These are phyloP conservation scores for Multifurca ochricompacta DNA, from an alignment of 768 basidiomycete species.

Conservation along the genomic window DNA sequence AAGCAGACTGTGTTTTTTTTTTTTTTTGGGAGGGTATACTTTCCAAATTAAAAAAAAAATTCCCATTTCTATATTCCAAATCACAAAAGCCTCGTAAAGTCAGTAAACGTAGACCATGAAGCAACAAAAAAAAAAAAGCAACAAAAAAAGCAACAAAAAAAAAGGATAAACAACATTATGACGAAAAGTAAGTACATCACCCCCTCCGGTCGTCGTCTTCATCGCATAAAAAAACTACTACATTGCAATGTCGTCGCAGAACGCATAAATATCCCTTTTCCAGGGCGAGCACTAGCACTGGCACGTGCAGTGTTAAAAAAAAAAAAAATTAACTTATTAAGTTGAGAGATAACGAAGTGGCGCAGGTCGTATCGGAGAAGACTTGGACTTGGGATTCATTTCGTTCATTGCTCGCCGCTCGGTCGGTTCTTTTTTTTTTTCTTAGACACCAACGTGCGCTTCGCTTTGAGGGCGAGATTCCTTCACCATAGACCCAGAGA, in stretches of 20 bases:
- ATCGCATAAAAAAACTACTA: no score
- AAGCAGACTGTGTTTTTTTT: no score
- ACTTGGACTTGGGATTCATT: neutral
- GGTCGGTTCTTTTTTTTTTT: neutral
- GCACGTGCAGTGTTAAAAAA: no score
- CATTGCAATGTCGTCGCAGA: conserved; percentile 9
- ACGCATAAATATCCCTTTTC: conserved; percentile 13
- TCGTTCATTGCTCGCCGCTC: neutral
- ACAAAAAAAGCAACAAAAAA: neutral
- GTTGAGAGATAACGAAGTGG: no score
- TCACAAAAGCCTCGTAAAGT: no score
- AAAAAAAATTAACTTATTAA: no score
- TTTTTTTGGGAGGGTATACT: no score
- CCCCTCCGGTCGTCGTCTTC: neutral
- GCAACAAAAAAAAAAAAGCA: neutral
- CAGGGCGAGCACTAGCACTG: no score
- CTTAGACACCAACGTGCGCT: neutral
- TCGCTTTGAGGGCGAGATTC: conserved; percentile 2
- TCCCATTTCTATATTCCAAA: no score
- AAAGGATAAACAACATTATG: neutral
- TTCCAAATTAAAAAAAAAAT: no score
- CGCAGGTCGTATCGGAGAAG: no score
- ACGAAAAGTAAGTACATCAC: neutral
- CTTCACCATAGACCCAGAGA: conserved; percentile 9
- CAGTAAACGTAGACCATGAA: no score